These are phyloP conservation scores for Rosa rugosa DNA, from an alignment of 306 rosid genomes.

Conservation along the genomic window DNA sequence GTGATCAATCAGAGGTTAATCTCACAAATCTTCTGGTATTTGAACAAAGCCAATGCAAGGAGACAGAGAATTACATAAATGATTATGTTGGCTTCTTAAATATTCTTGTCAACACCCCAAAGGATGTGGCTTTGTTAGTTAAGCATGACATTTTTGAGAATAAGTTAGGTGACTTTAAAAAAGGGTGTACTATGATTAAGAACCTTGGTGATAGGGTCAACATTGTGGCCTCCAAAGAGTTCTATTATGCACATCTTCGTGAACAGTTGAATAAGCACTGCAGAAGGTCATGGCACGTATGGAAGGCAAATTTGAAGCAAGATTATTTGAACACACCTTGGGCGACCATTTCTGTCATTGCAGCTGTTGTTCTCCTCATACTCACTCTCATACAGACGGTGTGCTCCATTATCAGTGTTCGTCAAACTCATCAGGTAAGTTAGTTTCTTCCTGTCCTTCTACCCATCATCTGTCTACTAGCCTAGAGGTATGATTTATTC, in stretches of 20 bases:
- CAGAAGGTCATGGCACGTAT: background rate
- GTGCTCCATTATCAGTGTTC: background rate
- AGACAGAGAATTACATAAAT: background rate
- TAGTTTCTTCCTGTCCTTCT: too few species aligned
- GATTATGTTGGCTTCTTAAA: background rate
- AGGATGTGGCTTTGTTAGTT: background rate
- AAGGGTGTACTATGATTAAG: background rate
- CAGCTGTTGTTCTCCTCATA: background rate
- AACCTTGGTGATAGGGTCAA: background rate
- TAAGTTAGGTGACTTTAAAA: background rate
- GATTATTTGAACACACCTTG: slow-evolving; percentile 11
- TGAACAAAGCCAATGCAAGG: slow-evolving; percentile 1
- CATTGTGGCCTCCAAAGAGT: background rate
- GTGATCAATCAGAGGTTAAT: background rate
- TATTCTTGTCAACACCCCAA: background rate
- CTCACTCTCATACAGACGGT: background rate
- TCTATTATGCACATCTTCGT: background rate
- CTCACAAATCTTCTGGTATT: slow-evolving; percentile 16
- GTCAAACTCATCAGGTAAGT: too few species aligned
- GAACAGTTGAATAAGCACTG: background rate
- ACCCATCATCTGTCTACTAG: too few species aligned
- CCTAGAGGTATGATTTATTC: too few species aligned
- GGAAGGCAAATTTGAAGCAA: background rate
- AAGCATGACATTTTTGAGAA: background rate
- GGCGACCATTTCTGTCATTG: background rate